Base-by-base conservation (phyloP, 805 yeast species). In the Starmerella geochares region DNA sequence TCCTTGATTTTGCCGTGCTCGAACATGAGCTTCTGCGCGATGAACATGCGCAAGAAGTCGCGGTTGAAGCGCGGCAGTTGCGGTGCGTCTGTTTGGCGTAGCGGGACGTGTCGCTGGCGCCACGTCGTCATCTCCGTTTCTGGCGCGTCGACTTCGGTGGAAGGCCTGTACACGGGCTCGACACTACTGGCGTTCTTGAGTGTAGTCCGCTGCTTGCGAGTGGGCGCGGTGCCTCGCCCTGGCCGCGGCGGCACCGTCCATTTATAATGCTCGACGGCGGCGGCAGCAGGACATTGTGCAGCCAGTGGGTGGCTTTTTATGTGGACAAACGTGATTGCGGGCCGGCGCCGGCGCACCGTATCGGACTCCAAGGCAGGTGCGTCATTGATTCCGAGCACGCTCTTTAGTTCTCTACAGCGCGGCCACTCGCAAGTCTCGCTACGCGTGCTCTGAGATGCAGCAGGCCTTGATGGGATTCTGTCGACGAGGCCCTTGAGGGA, bases 1-100 rank as follows among this genome's bases (percentile, higher is more conserved):
- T 19, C 29, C 6, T 14, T 19, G 6, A 42, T 14, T 16, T 42
- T 42, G 3, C 46, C 46, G 28, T 42, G 46, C 17, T 31, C 37
- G 14, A 20, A 23, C 46, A 42, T 42, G n/a, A n/a, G n/a, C 20
- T 24, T 7, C 37, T 42, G 36, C 10, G 46, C 46, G 14, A 42
- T 23, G 37, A 16, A 42, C n/a, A 29, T 20, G 11, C 46, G 25
- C 24, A 42, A 32, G 17, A 23, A 42, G n/a, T 29, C 28, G 19
- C 32, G 36, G 28, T 31, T 20, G 11, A 31, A 1, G 4, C 46
- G 25, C 6, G 46, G 46, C 17, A 31, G 16, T 10, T 19, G 27
- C 10, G 37, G 37, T 13, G 8, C 36, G 6, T 19, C 28, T 5
- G 41, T 20, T 13, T 19, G 27, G 21, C 24, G 35, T 10, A 28